A percentile compares a stretch with the other conserved stretches of the same genome.
These are phyloP conservation scores for Mercurialis annua DNA, from an alignment of 345 rosid species.

Conservation along the genomic window DNA sequence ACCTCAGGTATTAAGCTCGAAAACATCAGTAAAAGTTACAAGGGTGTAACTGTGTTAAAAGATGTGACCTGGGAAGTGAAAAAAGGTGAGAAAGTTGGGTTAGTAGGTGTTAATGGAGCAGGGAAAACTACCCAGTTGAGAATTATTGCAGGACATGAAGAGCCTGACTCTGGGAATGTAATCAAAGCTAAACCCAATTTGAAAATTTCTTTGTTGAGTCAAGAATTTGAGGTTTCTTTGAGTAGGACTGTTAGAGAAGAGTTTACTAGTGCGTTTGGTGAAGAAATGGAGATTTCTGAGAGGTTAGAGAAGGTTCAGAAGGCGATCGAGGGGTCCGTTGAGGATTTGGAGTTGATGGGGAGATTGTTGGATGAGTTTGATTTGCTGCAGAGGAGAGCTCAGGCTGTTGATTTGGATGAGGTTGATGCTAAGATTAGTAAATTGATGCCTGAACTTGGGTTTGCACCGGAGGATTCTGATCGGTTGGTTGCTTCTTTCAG, in stretches of 20 bases:
- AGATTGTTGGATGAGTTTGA: constrained; percentile 93
- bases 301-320: constrained; percentile 78
- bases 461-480: constrained; percentile 72
- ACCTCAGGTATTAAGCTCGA: constrained; percentile 89
- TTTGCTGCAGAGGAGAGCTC: constrained; percentile 78
- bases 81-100: constrained; percentile 82
- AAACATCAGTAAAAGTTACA: constrained; percentile 69
- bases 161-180: constrained; percentile 85
- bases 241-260: constrained; percentile 87
- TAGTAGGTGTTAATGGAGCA: constrained; percentile 92
- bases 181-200: constrained; percentile 66
- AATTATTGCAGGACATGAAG: constrained; percentile 81
- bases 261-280: constrained; percentile 79
- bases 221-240: constrained; percentile 89
- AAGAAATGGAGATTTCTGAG: constrained; percentile 76
- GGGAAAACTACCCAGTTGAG: constrained; percentile 95
- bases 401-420: constrained; percentile 59
- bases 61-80: constrained; percentile 91
- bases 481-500: constrained; percentile 94
- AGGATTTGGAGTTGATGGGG: constrained; percentile 94
- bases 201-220: constrained; percentile 79
- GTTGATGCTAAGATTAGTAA: constrained; percentile 85
- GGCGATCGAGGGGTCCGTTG: constrained; percentile 70
- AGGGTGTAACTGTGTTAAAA: constrained; percentile 79
- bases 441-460: constrained; percentile 92